Percentiles rank a stretch among this genome's conserved stretches.
These are phyloP conservation scores for Exophiala lecanii-corni DNA, from an alignment of 2,329 filamentous ascomycete genomes.

Conservation along the genomic window DNA sequence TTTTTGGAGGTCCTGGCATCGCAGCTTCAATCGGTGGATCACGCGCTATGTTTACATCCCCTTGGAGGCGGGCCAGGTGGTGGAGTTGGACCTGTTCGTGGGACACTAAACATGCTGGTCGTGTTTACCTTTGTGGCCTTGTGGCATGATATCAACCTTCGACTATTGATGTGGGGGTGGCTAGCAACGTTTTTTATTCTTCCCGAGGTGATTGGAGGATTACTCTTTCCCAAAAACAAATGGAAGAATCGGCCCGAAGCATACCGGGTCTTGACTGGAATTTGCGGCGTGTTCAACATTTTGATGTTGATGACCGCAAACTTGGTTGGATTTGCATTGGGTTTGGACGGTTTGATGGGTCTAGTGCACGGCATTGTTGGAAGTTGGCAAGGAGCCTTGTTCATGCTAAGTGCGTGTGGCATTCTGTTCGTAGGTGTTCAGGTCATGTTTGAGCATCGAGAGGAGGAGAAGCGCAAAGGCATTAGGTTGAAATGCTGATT, in stretches of 20 bases:
- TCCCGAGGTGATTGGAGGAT: conserved; percentile 70
- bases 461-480: conserved; percentile 75
- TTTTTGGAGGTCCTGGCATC: conserved; percentile 97
- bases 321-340: conserved; percentile 89
- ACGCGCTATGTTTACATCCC: conserved; percentile 92
- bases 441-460: conserved; percentile 93
- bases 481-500: conserved; percentile 74
- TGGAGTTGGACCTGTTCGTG: conserved; percentile 46
- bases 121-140: conserved; percentile 96
- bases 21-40: conserved; percentile 90
- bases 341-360: conserved; percentile 76
- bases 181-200: conserved; percentile 89
- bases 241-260: conserved; percentile 66
- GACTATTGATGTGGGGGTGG: conserved; percentile 94
- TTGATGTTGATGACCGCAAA: conserved; percentile 97
- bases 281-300: conserved; percentile 77
- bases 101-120: conserved; percentile 69
- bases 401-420: conserved; percentile 66
- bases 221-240: conserved; percentile 67
- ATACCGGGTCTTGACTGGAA: conserved; percentile 75
- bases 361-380: conserved; percentile 71
- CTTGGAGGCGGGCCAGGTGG: conserved; percentile 56
- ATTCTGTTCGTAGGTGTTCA: conserved; percentile 80
- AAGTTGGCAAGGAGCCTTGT: conserved; percentile 70
- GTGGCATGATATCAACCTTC: conserved; percentile 95